Conservation (phyloP, 805 yeast genomes). For the Candida montana region DNA sequence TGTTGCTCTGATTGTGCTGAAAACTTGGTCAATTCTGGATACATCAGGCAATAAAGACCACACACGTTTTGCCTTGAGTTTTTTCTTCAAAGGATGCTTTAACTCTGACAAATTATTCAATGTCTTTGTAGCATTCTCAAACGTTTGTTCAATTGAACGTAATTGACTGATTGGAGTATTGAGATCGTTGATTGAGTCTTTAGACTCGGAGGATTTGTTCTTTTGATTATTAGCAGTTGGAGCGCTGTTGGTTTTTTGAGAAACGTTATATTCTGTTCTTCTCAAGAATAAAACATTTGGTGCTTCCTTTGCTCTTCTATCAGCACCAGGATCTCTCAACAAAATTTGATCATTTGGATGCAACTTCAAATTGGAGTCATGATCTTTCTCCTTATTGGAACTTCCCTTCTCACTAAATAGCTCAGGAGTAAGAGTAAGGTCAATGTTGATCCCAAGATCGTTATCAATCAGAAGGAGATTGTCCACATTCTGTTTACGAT, state of each 20-base stretch:
- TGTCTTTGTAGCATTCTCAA: slow-evolving; percentile 53
- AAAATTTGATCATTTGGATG: slow-evolving; percentile 76
- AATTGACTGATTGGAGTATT: slow-evolving; percentile 59
- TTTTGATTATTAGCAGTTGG: slow-evolving; percentile 12
- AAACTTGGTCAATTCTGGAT: slow-evolving; percentile 79
- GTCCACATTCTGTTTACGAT: slow-evolving; percentile 62
- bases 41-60: slow-evolving; percentile 89
- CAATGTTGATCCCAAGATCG: slow-evolving; percentile 72
- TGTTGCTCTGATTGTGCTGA: slow-evolving; percentile 57
- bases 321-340: slow-evolving; percentile 70
- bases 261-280: slow-evolving; percentile 80
- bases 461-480: slow-evolving; percentile 55
- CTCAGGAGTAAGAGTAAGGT: slow-evolving; percentile 60
- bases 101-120: slow-evolving; percentile 39
- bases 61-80: slow-evolving; percentile 65
- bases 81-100: slow-evolving; percentile 74
- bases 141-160: slow-evolving; percentile 69
- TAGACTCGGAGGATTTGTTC: not conserved
- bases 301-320: slow-evolving; percentile 30
- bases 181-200: slow-evolving; percentile 16
- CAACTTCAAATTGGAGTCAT: slow-evolving; percentile 35
- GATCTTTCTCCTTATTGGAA: slow-evolving; percentile 21
- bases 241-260: slow-evolving; percentile 4
- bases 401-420: slow-evolving; percentile 41
- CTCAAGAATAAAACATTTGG: slow-evolving; percentile 70